Conservation (phyloP, 208 protist genomes). For the Trypanosoma rangeli region DNA sequence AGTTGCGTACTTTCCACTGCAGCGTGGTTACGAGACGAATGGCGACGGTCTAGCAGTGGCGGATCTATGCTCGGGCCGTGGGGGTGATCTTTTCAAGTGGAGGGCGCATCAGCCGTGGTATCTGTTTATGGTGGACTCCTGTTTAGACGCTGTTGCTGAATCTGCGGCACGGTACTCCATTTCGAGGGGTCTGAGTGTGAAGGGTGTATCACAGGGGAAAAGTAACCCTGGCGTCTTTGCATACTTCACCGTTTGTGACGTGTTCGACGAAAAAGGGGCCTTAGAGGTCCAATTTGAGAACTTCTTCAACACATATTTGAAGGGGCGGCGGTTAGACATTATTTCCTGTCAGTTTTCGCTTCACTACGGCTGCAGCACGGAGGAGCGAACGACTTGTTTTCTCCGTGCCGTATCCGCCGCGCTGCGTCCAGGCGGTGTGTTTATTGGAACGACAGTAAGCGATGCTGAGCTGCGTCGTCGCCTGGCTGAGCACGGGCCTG, state of each 20-base stretch:
- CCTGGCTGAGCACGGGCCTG: conserved; percentile 31
- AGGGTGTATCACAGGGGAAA: conserved; percentile 29
- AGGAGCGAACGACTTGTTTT: conserved; percentile 44
- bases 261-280: conserved; percentile 43
- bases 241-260: conserved; percentile 65
- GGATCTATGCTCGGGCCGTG: conserved; percentile 77
- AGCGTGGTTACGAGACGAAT: not conserved
- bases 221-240: conserved; percentile 42
- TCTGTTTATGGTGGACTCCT: conserved; percentile 71
- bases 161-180: conserved; percentile 69
- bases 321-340: conserved; percentile 39
- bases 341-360: conserved; percentile 85
- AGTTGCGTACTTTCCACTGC: conserved; percentile 7
- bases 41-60: conserved; percentile 30
- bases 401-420: conserved; percentile 40
- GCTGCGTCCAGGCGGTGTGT: conserved; percentile 51
- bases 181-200: conserved; percentile 63
- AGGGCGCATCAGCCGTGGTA: conserved; percentile 45
- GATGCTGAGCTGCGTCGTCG: conserved; percentile 48
- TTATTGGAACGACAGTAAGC: conserved; percentile 75
- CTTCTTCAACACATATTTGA: conserved; percentile 19
- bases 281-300: conserved; percentile 28
- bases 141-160: conserved; percentile 66
- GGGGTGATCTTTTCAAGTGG: conserved; percentile 83
- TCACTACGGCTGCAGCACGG: conserved; percentile 69